phyloP scores from a whole-genome alignment of 352 stramenopile genomes.

The Aphanomyces invadans region DNA sequence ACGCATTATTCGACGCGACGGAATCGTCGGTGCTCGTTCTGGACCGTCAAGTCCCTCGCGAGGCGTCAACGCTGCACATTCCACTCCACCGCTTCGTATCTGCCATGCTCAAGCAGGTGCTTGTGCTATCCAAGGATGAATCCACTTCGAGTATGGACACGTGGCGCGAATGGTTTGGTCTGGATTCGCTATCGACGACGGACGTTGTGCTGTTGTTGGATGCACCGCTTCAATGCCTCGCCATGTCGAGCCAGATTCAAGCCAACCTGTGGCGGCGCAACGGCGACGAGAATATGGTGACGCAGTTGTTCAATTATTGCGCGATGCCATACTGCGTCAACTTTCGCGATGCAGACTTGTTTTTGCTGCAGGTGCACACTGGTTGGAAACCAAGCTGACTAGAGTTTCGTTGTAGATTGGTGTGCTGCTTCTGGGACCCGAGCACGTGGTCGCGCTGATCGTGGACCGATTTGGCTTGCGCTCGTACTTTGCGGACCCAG shows the following conservation, averaged over 20 bases:
- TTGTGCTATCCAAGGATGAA: slow-evolving; percentile 20
- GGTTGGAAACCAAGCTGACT: too few species aligned
- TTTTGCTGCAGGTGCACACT: slow-evolving; percentile 69
- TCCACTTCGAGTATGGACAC: background rate
- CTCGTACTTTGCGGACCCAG: slow-evolving; percentile 44
- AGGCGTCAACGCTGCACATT: slow-evolving; percentile 67
- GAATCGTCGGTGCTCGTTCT: slow-evolving; percentile 23
- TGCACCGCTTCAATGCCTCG: slow-evolving; percentile 67
- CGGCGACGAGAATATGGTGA: slow-evolving; percentile 84
- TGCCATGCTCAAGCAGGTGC: slow-evolving; percentile 30
- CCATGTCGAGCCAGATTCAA: slow-evolving; percentile 84
- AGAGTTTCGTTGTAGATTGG: background rate
- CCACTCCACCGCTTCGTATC: slow-evolving; percentile 75
- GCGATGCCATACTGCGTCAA: slow-evolving; percentile 81
- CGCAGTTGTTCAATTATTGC: slow-evolving; percentile 86
- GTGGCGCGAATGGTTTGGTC: slow-evolving; percentile 30
- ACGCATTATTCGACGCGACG: background rate
- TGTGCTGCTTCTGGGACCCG: slow-evolving; percentile 40
- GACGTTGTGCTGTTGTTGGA: slow-evolving; percentile 59
- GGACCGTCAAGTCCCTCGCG: slow-evolving; percentile 51
- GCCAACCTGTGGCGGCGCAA: slow-evolving; percentile 82
- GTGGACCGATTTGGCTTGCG: slow-evolving; percentile 73
- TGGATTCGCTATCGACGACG: slow-evolving; percentile 41
- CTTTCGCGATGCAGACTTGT: slow-evolving; percentile 72
- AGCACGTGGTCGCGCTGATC: slow-evolving; percentile 57